phyloP scores from a whole-genome alignment of 495 filamentous ascomycete genomes.

The Usnea hakonensis region DNA sequence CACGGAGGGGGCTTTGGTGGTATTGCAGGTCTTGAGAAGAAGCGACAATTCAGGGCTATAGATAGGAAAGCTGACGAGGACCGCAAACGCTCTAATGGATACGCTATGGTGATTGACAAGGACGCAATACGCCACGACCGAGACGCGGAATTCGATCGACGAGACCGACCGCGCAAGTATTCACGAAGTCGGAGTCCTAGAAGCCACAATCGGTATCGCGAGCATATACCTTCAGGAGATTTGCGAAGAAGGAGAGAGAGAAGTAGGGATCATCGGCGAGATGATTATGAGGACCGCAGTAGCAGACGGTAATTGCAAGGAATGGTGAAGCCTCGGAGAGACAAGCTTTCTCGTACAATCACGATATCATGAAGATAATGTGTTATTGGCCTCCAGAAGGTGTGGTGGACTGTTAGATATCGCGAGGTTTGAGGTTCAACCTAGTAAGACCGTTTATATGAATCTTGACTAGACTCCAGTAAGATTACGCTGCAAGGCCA shows the following conservation, averaged over 20 bases:
- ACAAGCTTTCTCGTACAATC: neutral
- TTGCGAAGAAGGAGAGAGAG: conserved; percentile 21
- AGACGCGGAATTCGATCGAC: conserved; percentile 14
- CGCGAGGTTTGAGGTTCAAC: neutral
- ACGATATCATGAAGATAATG: neutral
- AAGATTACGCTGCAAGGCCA: neutral
- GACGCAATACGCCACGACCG: conserved; percentile 45
- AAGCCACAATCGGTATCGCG: conserved; percentile 21
- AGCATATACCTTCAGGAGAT: conserved; percentile 9
- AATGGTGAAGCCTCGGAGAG: neutral
- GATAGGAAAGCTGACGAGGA: conserved; percentile 41
- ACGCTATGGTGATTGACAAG: conserved; percentile 79
- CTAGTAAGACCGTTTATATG: neutral
- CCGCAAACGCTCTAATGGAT: conserved; percentile 40
- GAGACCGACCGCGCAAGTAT: conserved; percentile 25
- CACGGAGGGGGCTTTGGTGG: conserved; percentile 83
- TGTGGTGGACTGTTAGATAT: no score
- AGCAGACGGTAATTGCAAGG: conserved; percentile 10
- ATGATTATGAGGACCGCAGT: conserved; percentile 25
- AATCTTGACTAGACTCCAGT: neutral
- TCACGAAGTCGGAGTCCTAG: conserved; percentile 49
- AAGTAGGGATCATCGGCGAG: conserved; percentile 16
- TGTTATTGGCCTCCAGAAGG: neutral
- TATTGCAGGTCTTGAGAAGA: conserved; percentile 75
- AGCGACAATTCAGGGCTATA: conserved; percentile 76